These are phyloP conservation scores for Thelonectria discophora DNA, from an alignment of 2,329 filamentous ascomycete species.

Conservation along the genomic window DNA sequence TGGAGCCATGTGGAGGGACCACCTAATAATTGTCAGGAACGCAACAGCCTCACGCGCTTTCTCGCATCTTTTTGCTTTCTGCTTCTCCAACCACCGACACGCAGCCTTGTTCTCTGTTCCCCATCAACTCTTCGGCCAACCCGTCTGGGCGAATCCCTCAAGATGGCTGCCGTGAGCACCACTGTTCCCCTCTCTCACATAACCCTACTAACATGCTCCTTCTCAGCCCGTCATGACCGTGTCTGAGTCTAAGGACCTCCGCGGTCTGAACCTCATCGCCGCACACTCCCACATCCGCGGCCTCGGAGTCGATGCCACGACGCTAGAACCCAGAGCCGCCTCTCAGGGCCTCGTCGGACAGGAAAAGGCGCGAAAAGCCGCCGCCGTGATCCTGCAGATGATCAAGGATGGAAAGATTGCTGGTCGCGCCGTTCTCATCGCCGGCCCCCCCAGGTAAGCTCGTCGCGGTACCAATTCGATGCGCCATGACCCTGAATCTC, in stretches of 20 bases:
- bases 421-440: constrained; percentile 91
- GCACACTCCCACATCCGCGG: constrained; percentile 98
- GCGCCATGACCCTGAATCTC: constrained; percentile 29
- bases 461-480: neutral
- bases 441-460: constrained; percentile 82
- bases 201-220: constrained; percentile 32
- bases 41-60: constrained; percentile 26
- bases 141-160: constrained; percentile 42
- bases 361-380: constrained; percentile 94
- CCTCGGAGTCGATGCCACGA: constrained; percentile 90
- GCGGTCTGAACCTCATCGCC: constrained; percentile 95
- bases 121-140: constrained; percentile 21
- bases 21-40: constrained; percentile 20
- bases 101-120: constrained; percentile 22
- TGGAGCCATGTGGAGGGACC: constrained; percentile 19
- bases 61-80: constrained; percentile 10
- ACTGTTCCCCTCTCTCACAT: constrained; percentile 11
- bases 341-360: constrained; percentile 97
- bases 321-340: constrained; percentile 82
- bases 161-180: constrained; percentile 63
- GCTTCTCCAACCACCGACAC: neutral
- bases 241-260: constrained; percentile 94
- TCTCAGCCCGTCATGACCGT: constrained; percentile 74
- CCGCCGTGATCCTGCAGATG: constrained; percentile 97
- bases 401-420: constrained; percentile 99